Evolutionary conservation across 176 grass and related monocot species (phyloP).

Genomic region (Zizania latifolia): DNA sequence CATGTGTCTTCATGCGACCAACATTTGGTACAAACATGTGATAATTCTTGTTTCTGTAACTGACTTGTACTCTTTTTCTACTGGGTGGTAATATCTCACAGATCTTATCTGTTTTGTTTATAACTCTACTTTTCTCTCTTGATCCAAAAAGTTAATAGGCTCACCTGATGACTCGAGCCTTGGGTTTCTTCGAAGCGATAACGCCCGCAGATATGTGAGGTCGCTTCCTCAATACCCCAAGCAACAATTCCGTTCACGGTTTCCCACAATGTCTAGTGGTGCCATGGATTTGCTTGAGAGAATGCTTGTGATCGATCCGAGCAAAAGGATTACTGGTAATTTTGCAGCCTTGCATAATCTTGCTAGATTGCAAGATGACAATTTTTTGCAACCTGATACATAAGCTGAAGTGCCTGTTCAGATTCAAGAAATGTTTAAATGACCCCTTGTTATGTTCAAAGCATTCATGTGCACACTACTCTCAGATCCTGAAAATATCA

Average conservation of each 20-base stretch:
- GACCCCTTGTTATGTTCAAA: background rate
- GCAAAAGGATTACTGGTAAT: constrained; percentile 94
- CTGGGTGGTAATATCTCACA: background rate
- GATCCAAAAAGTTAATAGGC: constrained; percentile 76
- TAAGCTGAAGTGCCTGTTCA: background rate
- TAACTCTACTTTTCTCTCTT: constrained; percentile 33
- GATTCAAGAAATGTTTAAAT: background rate
- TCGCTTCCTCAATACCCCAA: constrained; percentile 90
- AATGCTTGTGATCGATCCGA: constrained; percentile 98
- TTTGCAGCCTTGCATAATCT: constrained; percentile 29
- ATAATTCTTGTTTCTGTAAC: background rate
- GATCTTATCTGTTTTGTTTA: constrained; percentile 6
- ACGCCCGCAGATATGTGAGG: constrained; percentile 88
- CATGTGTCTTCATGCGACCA: background rate
- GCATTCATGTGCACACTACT: background rate
- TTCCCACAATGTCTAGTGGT: constrained; percentile 73
- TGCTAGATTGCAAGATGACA: constrained; percentile 26
- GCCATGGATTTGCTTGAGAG: constrained; percentile 94
- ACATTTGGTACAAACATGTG: background rate
- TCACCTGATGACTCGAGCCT: constrained; percentile 92
- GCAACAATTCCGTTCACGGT: constrained; percentile 74
- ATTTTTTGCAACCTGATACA: constrained; percentile 5
- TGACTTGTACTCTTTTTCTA: background rate
- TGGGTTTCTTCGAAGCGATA: constrained; percentile 89
- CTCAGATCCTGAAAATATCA: background rate